Evolutionary conservation across 768 basidiomycete genomes (phyloP).

Genomic region (Clitopilus passeckerianus): DNA sequence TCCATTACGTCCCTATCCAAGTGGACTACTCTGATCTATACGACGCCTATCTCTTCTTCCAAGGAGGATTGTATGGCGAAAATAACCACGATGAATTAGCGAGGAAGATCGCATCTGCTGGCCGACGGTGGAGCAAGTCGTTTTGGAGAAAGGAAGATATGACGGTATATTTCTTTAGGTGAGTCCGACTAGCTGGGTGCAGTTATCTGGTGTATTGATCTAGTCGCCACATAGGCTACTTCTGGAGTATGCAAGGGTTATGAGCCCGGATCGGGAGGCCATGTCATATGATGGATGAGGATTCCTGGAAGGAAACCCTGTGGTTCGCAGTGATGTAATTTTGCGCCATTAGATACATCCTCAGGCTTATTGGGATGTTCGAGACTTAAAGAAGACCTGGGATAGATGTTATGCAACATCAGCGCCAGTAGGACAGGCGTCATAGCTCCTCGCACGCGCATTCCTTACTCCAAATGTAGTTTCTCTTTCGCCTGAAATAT

Average conservation of each 20-base stretch:
- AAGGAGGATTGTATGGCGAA: slow-evolving; percentile 44
- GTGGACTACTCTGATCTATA: slow-evolving; percentile 57
- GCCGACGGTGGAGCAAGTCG: slow-evolving; percentile 41
- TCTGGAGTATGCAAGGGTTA: slow-evolving; percentile 46
- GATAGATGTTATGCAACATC: no score
- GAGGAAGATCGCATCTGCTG: slow-evolving; percentile 44
- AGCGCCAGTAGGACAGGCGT: no score
- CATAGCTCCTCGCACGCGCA: no score
- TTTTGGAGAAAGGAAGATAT: slow-evolving; percentile 55
- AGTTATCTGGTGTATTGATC: not conserved
- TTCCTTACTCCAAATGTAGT: no score
- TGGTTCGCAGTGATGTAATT: not conserved
- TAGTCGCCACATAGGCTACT: slow-evolving; percentile 25
- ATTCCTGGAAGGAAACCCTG: not conserved
- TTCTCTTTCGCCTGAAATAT: no score
- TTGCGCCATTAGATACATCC: no score
- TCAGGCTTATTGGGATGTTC: no score
- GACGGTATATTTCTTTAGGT: slow-evolving; percentile 49
- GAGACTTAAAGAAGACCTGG: no score
- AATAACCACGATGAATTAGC: slow-evolving; percentile 54
- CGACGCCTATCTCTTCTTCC: slow-evolving; percentile 65
- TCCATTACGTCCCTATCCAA: slow-evolving; percentile 65
- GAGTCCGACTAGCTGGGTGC: slow-evolving; percentile 5
- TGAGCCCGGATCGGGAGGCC: slow-evolving; percentile 32
- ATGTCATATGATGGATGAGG: slow-evolving; percentile 25